Conservation (phyloP, 768 basidiomycete genomes). For the Mycena metata region DNA sequence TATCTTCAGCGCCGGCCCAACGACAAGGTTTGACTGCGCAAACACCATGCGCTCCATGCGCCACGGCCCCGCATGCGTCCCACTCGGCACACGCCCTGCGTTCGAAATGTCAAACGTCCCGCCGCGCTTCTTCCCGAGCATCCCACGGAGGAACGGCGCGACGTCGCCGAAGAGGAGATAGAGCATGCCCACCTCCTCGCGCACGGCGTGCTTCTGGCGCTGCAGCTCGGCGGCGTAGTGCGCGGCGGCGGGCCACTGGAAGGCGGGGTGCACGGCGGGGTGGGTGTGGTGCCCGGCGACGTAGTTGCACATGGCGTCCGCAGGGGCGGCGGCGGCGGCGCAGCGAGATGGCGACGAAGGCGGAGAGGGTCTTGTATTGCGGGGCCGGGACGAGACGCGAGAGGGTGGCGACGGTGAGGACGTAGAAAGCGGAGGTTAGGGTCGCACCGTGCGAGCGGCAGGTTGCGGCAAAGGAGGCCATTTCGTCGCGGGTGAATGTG, state of each 20-base stretch:
- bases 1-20: constrained; percentile 48
- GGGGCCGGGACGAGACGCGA: constrained; percentile 42
- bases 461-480: constrained; percentile 38
- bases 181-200: constrained; percentile 51
- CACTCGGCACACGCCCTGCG: constrained; percentile 45
- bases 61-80: constrained; percentile 31
- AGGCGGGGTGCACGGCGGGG: constrained; percentile 43
- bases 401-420: constrained; percentile 42
- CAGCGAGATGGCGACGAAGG: constrained; percentile 51
- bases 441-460: constrained; percentile 51
- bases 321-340: constrained; percentile 46
- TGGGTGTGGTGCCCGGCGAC: constrained; percentile 45
- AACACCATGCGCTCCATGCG: constrained; percentile 43
- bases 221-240: constrained; percentile 46
- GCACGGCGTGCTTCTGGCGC: constrained; percentile 34
- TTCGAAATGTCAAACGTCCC: constrained; percentile 56
- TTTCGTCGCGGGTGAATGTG: constrained; percentile 41
- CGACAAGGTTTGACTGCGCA: constrained; percentile 46
- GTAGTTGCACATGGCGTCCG: constrained; percentile 51
- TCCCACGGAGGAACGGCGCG: constrained; percentile 45
- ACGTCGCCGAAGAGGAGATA: constrained; percentile 50
- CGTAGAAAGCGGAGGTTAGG: constrained; percentile 48
- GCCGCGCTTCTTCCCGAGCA: constrained; percentile 52
- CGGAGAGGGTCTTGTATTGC: constrained; percentile 39
- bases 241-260: constrained; percentile 52